These are phyloP conservation scores for Moesziomyces aphidis DNA, from an alignment of 1,284 basidiomycete species.

Conservation along the genomic window DNA sequence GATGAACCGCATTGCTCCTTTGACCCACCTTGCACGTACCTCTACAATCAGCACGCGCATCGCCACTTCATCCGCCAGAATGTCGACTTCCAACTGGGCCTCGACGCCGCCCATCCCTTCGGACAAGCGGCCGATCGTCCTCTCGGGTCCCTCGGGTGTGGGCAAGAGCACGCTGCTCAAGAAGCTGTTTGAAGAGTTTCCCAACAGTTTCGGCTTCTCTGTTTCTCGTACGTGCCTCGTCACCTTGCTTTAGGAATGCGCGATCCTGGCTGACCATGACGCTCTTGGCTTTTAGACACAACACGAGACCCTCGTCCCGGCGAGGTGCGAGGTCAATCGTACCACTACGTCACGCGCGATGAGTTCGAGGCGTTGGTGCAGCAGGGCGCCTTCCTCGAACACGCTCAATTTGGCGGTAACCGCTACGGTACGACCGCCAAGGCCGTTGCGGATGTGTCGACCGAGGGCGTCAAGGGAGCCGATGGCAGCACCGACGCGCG, in stretches of 20 bases:
- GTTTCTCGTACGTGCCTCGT: constrained; percentile 81
- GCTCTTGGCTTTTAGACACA: constrained; percentile 76
- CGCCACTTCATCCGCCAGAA: constrained; percentile 11
- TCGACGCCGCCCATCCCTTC: constrained; percentile 36
- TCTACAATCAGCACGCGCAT: not conserved
- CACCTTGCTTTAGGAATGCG: constrained; percentile 23
- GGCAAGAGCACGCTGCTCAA: constrained; percentile 93
- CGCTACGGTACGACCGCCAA: constrained; percentile 88
- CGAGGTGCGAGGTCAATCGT: constrained; percentile 79
- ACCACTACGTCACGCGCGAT: constrained; percentile 73
- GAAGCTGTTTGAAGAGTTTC: constrained; percentile 83
- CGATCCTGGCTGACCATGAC: constrained; percentile 31
- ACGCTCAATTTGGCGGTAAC: constrained; percentile 87
- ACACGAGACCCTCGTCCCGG: constrained; percentile 86
- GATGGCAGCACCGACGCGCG: constrained; percentile 69
- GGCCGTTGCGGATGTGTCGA: constrained; percentile 72
- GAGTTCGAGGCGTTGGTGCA: constrained; percentile 72
- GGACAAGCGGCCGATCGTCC: constrained; percentile 74
- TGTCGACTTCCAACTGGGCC: constrained; percentile 41
- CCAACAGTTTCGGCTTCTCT: constrained; percentile 86
- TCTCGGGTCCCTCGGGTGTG: constrained; percentile 88
- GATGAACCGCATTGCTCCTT: not conserved
- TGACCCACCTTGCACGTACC: not conserved
- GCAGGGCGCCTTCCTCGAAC: constrained; percentile 74
- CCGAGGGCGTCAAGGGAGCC: constrained; percentile 29